Percentiles rank a stretch among this genome's conserved stretches.
phyloP scores from a whole-genome alignment of 306 rosid species.

The Trifolium dubium region DNA sequence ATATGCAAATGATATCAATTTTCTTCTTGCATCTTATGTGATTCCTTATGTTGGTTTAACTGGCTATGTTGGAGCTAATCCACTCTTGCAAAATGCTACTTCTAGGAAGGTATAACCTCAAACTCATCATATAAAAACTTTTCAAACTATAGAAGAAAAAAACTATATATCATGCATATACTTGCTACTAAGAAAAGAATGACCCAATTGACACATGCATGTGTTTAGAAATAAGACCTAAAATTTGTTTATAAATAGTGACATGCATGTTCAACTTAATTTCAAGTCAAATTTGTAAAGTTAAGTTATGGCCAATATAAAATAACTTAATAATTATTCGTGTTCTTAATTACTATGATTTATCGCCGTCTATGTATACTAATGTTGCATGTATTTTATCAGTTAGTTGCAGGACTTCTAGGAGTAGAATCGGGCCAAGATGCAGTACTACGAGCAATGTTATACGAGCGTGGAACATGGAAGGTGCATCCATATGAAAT shows the following conservation, averaged over 20 bases:
- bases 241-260: too few relatives aligned
- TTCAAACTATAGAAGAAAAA: background rate
- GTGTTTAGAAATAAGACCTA: too few relatives aligned
- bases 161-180: background rate
- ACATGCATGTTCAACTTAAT: too few relatives aligned
- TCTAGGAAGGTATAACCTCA: constrained; percentile 52
- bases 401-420: constrained; percentile 62
- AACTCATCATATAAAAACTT: background rate
- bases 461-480: constrained; percentile 42
- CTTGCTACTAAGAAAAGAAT: background rate
- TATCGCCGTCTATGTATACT: background rate
- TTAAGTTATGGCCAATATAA: too few relatives aligned
- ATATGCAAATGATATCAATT: constrained; percentile 63
- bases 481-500: constrained; percentile 56
- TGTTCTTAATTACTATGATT: background rate
- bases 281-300: too few relatives aligned
- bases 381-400: background rate
- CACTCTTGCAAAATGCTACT: constrained; percentile 48
- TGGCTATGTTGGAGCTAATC: constrained; percentile 77
- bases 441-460: constrained; percentile 53
- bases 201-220: background rate
- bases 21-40: constrained; percentile 68
- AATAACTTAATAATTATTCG: background rate
- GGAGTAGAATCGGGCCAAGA: constrained; percentile 78
- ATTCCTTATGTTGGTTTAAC: constrained; percentile 90